Conservation (phyloP, 129 eudicot species). For the Artemisia argyi region DNA sequence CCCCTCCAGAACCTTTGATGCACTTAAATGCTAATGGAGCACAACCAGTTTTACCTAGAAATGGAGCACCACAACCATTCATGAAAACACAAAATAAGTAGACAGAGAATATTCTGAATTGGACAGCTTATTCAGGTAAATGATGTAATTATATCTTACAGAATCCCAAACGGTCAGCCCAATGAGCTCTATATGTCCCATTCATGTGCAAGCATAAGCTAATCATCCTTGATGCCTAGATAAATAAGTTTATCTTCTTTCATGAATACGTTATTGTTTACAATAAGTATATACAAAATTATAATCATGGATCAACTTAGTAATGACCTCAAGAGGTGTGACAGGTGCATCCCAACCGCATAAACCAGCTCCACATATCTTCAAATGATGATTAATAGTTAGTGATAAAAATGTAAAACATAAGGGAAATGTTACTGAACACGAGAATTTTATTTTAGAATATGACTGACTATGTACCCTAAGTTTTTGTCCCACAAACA, state of each 20-base stretch:
- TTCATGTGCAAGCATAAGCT: constrained; percentile 72
- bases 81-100: background rate
- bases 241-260: constrained; percentile 17
- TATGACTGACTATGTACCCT: constrained; percentile 41
- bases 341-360: constrained; percentile 84
- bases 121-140: constrained; percentile 3
- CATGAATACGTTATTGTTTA: constrained; percentile 3
- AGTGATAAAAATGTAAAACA: constrained; percentile 15
- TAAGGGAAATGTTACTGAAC: constrained; percentile 10
- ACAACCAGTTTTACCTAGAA: constrained; percentile 65
- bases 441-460: background rate
- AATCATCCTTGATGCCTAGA: constrained; percentile 56
- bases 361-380: constrained; percentile 90
- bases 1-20: constrained; percentile 81
- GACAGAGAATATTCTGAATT: constrained; percentile 10
- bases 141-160: constrained; percentile 52
- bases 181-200: constrained; percentile 94
- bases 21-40: constrained; percentile 82
- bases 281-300: constrained; percentile 1
- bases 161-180: constrained; percentile 95
- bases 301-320: background rate
- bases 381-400: constrained; percentile 40
- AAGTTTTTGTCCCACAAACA: constrained; percentile 91
- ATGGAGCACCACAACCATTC: too few species aligned
- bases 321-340: constrained; percentile 81